phyloP scores from a whole-genome alignment of 2,329 filamentous ascomycete species.

The Pseudocercospora crystallina region DNA sequence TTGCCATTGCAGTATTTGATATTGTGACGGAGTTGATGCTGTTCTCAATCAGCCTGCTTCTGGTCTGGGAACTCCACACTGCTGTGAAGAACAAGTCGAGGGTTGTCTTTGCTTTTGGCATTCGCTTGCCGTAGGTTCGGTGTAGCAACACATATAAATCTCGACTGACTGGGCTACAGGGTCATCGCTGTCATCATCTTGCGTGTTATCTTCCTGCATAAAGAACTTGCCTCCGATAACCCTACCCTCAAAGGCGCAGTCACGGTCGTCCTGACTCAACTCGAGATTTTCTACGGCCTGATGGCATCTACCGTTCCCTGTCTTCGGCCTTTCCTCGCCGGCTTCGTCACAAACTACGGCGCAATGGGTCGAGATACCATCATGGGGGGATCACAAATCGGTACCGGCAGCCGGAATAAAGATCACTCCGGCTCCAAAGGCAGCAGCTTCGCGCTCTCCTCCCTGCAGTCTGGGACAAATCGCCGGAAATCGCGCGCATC shows the following conservation, averaged over 20 bases:
- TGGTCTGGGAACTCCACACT: conserved; percentile 44
- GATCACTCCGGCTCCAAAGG: conserved; percentile 6
- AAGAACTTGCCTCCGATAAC: conserved; percentile 35
- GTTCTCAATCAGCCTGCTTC: conserved; percentile 38
- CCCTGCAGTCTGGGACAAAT: not conserved
- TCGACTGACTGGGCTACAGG: conserved; percentile 26
- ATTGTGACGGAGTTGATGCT: conserved; percentile 42
- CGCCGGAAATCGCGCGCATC: not conserved
- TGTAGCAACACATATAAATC: not conserved
- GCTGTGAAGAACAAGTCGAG: conserved; percentile 38
- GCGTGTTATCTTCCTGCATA: conserved; percentile 40
- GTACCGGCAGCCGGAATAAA: not conserved
- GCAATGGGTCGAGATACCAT: conserved; percentile 20
- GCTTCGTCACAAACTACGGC: conserved; percentile 20
- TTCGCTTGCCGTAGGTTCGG: conserved; percentile 41
- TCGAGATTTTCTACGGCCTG: conserved; percentile 44
- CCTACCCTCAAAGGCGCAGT: conserved; percentile 40
- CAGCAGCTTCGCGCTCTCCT: conserved; percentile 6
- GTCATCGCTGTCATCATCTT: conserved; percentile 42
- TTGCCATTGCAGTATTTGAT: conserved; percentile 41
- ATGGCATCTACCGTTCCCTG: conserved; percentile 45
- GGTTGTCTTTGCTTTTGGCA: conserved; percentile 43
- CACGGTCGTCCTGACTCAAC: conserved; percentile 40
- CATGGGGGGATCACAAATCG: conserved; percentile 15
- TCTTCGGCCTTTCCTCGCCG: conserved; percentile 42